A percentile compares a stretch with the other conserved stretches of the same genome.
Conservation (phyloP, 768 basidiomycete genomes). For the Amanita pseudoporphyria region DNA sequence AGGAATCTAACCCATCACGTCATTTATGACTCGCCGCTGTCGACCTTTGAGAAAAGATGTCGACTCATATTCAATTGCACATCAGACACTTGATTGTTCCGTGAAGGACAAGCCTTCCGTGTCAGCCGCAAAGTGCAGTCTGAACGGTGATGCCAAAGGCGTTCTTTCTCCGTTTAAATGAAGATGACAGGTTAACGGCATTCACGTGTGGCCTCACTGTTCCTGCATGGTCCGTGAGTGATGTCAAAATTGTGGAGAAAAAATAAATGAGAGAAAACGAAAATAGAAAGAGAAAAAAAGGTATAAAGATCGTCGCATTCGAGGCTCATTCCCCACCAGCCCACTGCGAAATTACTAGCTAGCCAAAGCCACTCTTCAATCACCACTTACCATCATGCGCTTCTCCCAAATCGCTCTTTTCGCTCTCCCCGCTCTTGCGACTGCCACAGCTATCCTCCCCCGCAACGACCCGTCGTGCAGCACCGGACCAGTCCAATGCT, state of each 20-base stretch:
- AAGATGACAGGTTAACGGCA: neutral
- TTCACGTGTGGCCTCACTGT: neutral
- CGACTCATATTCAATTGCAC: no score
- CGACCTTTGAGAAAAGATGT: no score
- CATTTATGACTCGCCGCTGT: no score
- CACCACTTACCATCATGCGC: neutral
- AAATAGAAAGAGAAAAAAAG: neutral
- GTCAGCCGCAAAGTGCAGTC: neutral
- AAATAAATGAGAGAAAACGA: neutral
- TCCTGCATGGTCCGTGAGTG: neutral
- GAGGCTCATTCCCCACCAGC: no score
- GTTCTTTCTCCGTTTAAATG: neutral
- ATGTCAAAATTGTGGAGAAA: neutral
- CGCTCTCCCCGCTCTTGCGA: slow-evolving; percentile 3
- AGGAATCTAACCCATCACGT: no score
- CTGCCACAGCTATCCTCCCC: neutral
- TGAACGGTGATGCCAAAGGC: neutral
- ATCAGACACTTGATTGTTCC: neutral
- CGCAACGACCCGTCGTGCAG: neutral
- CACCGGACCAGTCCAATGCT: neutral
- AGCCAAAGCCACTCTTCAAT: neutral
- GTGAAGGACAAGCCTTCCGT: neutral
- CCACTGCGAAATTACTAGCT: no score
- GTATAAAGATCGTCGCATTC: neutral
- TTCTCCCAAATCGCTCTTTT: neutral